Evolutionary conservation across 2,329 filamentous ascomycete species (phyloP).

Genomic region (Ophiostoma piceae): DNA sequence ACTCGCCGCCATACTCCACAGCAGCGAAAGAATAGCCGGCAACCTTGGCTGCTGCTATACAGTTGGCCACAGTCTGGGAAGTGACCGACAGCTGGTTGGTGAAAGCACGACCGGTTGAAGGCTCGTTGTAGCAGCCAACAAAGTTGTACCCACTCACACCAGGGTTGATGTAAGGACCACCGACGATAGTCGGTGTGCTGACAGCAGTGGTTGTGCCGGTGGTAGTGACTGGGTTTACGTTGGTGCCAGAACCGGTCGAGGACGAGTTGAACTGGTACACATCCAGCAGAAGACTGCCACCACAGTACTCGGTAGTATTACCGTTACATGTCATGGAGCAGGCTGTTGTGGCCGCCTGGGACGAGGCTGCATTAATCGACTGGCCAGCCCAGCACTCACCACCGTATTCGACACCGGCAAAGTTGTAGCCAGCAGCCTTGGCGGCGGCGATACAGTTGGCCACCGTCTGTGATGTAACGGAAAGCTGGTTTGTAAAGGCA

Average conservation of each 20-base stretch:
- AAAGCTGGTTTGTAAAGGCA: slow-evolving; percentile 25
- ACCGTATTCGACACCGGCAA: slow-evolving; percentile 49
- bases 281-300: slow-evolving; percentile 24
- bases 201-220: background rate
- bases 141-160: slow-evolving; percentile 31
- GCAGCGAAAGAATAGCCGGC: slow-evolving; percentile 40
- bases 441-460: slow-evolving; percentile 20
- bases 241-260: slow-evolving; percentile 7
- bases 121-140: slow-evolving; percentile 36
- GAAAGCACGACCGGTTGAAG: slow-evolving; percentile 26
- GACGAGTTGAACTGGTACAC: slow-evolving; percentile 26
- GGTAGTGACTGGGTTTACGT: background rate
- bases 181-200: background rate
- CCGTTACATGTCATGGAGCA: slow-evolving; percentile 33
- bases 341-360: slow-evolving; percentile 27
- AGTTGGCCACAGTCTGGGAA: slow-evolving; percentile 28
- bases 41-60: background rate
- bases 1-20: slow-evolving; percentile 48
- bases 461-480: slow-evolving; percentile 27
- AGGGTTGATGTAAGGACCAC: slow-evolving; percentile 35
- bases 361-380: slow-evolving; percentile 27
- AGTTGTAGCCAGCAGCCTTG: slow-evolving; percentile 30
- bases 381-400: slow-evolving; percentile 37
- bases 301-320: slow-evolving; percentile 28
- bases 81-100: slow-evolving; percentile 19